Conservation (phyloP, 2,329 filamentous ascomycete species). For the Cercospora berteroae region DNA sequence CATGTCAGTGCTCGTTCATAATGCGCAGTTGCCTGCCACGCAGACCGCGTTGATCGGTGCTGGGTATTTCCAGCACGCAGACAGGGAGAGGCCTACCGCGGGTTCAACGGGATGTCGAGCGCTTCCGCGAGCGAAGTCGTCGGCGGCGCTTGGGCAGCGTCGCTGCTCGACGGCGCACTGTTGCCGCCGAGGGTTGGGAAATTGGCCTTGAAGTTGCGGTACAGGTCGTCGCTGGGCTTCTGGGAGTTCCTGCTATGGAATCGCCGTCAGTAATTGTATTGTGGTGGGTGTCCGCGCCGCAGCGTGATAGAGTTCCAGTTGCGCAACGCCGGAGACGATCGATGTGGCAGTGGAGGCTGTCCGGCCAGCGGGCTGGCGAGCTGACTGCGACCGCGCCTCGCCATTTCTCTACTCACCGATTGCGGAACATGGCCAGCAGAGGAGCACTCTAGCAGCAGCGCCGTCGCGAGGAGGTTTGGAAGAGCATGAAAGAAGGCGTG, state of each 20-base stretch:
- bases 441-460: constrained; percentile 19
- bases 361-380: constrained; percentile 8
- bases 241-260: constrained; percentile 58
- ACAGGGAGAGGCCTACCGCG: constrained; percentile 43
- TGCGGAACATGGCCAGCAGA: constrained; percentile 46
- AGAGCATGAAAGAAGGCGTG: constrained; percentile 21
- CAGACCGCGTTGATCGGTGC: constrained; percentile 21
- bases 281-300: background rate
- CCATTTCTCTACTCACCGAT: constrained; percentile 41
- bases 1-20: constrained; percentile 23
- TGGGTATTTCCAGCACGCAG: constrained; percentile 7
- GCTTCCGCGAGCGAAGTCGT: constrained; percentile 44
- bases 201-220: constrained; percentile 77
- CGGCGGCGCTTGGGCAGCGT: constrained; percentile 46
- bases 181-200: constrained; percentile 68
- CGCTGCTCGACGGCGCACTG: constrained; percentile 29
- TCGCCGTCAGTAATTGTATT: constrained; percentile 14
- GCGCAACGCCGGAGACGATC: constrained; percentile 26
- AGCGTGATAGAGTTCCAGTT: constrained; percentile 25
- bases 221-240: constrained; percentile 81
- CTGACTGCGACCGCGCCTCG: constrained; percentile 7
- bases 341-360: constrained; percentile 24
- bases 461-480: constrained; percentile 16
- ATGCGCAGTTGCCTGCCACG: constrained; percentile 25
- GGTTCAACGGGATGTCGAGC: constrained; percentile 46